phyloP scores from a whole-genome alignment of 345 rosid genomes.

The Streptanthus diversifolius region DNA sequence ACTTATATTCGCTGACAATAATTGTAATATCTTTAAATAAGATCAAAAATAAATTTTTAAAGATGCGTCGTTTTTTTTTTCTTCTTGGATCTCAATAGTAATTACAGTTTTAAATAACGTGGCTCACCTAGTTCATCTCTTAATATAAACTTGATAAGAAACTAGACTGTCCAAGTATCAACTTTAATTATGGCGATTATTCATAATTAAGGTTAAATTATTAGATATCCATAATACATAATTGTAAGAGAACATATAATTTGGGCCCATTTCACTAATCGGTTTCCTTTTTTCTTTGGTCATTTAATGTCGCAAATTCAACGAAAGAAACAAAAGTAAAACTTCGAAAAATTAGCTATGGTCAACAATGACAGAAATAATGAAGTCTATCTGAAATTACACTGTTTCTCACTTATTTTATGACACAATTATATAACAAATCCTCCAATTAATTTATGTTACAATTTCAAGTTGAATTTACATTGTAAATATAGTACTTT shows the following conservation, averaged over 20 bases:
- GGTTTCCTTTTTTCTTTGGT: background rate
- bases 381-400: background rate
- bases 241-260: background rate
- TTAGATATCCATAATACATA: background rate
- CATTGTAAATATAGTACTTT: too few species aligned
- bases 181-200: background rate
- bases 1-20: background rate
- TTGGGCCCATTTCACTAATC: background rate
- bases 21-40: background rate
- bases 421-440: background rate
- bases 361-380: constrained; percentile 17
- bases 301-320: background rate
- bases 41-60: too few species aligned
- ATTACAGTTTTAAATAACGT: too few species aligned
- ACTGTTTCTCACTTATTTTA: background rate
- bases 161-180: background rate
- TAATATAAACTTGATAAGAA: too few species aligned
- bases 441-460: background rate
- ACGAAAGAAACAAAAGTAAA: background rate
- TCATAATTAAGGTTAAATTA: background rate
- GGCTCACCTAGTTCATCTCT: too few species aligned
- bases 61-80: too few species aligned
- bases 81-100: too few species aligned
- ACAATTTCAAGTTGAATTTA: background rate
- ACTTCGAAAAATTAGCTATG: background rate